phyloP scores from a whole-genome alignment of 2,329 filamentous ascomycete species.

The Huntiella savannae region DNA sequence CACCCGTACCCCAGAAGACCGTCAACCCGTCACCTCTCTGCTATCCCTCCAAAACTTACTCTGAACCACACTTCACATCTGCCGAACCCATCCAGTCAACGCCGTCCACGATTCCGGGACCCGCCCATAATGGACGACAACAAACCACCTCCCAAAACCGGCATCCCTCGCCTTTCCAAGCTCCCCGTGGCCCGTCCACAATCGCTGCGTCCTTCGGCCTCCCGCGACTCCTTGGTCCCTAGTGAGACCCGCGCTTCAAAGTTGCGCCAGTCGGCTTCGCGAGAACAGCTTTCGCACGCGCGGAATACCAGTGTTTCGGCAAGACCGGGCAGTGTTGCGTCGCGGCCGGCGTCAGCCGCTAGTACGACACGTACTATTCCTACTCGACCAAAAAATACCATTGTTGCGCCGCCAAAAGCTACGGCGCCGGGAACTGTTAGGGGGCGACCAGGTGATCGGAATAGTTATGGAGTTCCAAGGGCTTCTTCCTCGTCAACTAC shows the following conservation, averaged over 20 bases:
- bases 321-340: background rate
- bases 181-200: constrained; percentile 9
- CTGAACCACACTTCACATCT: background rate
- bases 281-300: constrained; percentile 7
- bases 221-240: constrained; percentile 8
- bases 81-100: no score
- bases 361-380: background rate
- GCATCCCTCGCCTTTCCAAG: constrained; percentile 11
- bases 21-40: background rate
- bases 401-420: background rate
- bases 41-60: background rate
- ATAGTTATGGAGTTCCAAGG: background rate
- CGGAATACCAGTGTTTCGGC: background rate
- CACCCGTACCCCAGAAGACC: no score
- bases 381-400: constrained; percentile 3
- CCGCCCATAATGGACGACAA: constrained; percentile 7
- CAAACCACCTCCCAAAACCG: constrained; percentile 8
- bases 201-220: constrained; percentile 4
- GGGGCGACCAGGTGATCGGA: constrained; percentile 5
- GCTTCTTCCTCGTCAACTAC: constrained; percentile 1
- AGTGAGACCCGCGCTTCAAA: constrained; percentile 9
- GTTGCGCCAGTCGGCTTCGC: constrained; percentile 9
- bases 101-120: background rate
- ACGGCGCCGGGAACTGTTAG: constrained; percentile 7
- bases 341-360: background rate